Base-by-base conservation (phyloP, 306 rosid genomes). In the Castanospermum australe region DNA sequence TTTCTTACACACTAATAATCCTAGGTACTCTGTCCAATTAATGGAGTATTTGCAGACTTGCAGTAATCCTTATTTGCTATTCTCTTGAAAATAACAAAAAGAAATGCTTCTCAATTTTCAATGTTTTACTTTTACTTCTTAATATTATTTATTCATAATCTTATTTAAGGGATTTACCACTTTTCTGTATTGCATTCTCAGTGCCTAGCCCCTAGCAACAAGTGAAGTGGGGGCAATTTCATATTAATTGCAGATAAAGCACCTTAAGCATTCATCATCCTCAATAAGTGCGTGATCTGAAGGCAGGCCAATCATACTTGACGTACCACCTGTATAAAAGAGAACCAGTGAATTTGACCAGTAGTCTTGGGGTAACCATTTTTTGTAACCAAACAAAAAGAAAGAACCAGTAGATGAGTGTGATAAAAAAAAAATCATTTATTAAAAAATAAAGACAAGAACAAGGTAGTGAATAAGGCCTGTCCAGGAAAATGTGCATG, bases 201-300 rank as follows among this genome's bases (percentile, higher is more conserved):
- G 48, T 41, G 77, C 66, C 41, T 66, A n/a, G n/a, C n/a, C n/a
- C n/a, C n/a, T n/a, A 62, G 77, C 74, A 71, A 65, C 64, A 18
- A 62, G n/a, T 57, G 36, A 79, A 75, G 12, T 18, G 61, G 41
- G 2, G 11, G 4, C 22, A 54, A 11, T 25, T 52, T 79, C 35
- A 54, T 51, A 74, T 2, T 32, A 78, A 56, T 35, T 20, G 67
- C 32, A 67, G 70, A 76, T 41, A 73, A 56, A 79, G 71, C 80
- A 95, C 99, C 99, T 91, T 75, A 87, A 79, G 85, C 99, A 95
- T 76, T 95, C 99, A 30, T 86, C 93, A 65, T 93, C 99, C 45
- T 90, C 91, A 14, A 88, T 82, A 39, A 95, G 93, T 48, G 98
- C 96, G 14, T 92, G 98, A 83, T 95, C 99, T 25, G 98, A 95